Evolutionary conservation across 257 asterid species (phyloP), one percentile per base, ranked within the genome.

Genomic region (Phtheirospermum japonicum): DNA sequence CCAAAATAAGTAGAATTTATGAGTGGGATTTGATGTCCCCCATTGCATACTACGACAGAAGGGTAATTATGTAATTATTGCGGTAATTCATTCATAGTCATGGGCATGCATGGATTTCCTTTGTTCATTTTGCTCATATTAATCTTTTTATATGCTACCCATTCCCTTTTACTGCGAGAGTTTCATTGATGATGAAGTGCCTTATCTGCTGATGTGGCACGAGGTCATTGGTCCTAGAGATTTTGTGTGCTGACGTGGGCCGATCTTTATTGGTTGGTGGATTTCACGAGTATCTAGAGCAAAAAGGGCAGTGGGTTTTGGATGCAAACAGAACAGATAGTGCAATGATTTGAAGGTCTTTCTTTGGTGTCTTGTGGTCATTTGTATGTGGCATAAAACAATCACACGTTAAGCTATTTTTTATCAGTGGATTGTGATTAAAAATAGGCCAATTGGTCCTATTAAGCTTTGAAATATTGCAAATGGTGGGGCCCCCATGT

Each of bases 351-450:
- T 77, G 67, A 64, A 71, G 71, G 66, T 67, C 42, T 6, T 46
- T 37, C 40, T 68, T 45, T 68, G 94, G 77, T 80, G 40, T 73
- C 4, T 73, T 77, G 75, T 77, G 87, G 23, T 30, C n/a, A 55
- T 54, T 50, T 71, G 40, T 86, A 50, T 77, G 91, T 83, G 96
- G 96, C 82, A 68, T 63, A 4, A 51, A 72, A 14, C 69, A 36
- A 61, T 61, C 75, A 84, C 73, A 85, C 96, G 96, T 88, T 81
- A 59, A 59, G 68, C 76, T 72, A 36, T 75, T 78, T 73, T 4
- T 52, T 57, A 69, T 83, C 96, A 78, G 0, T 75, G 70, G 55
- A 69, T 88, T 67, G 64, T 71, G 71, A 74, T 77, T 80, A 80
- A 14, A 61, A 55, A 23, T 48, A 72, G 62, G 43, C 34, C 42